Evolutionary conservation across 139 green algal species (phyloP), one percentile per base, ranked within the genome.

Genomic region (Klebsormidium nitens): DNA sequence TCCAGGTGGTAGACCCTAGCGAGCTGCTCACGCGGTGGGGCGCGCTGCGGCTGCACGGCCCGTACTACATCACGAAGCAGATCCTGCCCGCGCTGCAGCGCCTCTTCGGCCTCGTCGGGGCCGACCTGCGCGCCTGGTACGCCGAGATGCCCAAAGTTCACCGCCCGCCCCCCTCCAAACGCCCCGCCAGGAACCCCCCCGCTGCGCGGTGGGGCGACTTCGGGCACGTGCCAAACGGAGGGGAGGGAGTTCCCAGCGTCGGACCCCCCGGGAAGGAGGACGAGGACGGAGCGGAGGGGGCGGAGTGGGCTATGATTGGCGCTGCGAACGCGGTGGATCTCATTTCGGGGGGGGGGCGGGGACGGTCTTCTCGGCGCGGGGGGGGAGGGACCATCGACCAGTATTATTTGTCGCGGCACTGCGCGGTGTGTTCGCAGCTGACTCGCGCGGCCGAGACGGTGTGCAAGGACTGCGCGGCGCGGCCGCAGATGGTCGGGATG

Each of bases 41-140:
- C 5, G n/a, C 40, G 11, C 73, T 95, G 64, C 81, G 88, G 3
- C 81, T 97, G 14, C 75, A 98, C 72, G 88, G 66, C 3, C 39
- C 59, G 1, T 99, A 99, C 85, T 99, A 99, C 86, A 95, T 97
- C 79, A 89, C 79, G 19, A 94, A 92, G 60, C 85, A 91, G 71
- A 95, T 99, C 73, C 86, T 95, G 8, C 92, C 93, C 6, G 85
- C 93, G 0, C 64, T 98, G 60, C 86, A 96, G 49, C 81, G 93
- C 31, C 72, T 94, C 26, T 62, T 98, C n/a, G 82, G 76, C 5
- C 85, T 97, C 63, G 75, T 94, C 34, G 93, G 93, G 0, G 90
- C 86, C 19, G 89, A 96, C 80, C 72, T 95, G 39, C 69, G 65
- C n/a, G 63, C 81, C 36, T 98, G 93, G 93, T 96, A 87, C 74